Evolutionary conservation across 139 green algal species (phyloP), one percentile per base, ranked within the genome.

Genomic region (Chlamydomonas sphaeroides): DNA sequence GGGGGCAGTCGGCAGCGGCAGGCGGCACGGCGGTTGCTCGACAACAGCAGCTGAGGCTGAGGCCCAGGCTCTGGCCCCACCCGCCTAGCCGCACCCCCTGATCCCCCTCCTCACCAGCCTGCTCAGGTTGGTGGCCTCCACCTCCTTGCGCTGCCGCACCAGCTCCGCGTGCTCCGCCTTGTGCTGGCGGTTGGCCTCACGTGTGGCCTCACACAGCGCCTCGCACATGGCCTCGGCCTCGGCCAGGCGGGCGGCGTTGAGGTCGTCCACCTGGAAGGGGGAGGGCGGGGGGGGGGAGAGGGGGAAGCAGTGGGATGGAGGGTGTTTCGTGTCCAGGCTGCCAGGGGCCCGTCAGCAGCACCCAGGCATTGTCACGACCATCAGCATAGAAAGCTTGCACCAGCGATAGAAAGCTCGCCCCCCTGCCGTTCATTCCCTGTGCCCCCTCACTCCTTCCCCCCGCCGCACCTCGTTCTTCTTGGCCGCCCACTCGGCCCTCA

Each of bases 71-170:
- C 61, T 39, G 26, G 14, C 61, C 61, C 49, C 21, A 56, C 56
- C 56, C 56, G 18, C 56, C 56, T 28, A 3, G n/a, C 56, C 3
- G 25, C 56, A 2, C 30, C 59, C 59, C n/a, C 1, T n/a, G n/a
- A n/a, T 11, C 72, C 11, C 26, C 23, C 36, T 11, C 33, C 72
- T 14, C 56, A 80, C 72, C 72, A 80, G 36, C 3, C 56, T 36
- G 39, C 57, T 68, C 11, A 75, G 42, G 81, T 90, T 90, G 56
- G 77, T 65, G 1, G 53, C 65, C 78, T 88, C 82, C 33, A 90
- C 57, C 33, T 77, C 86, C 76, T 85, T 76, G 21, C 65, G 56
- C 70, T 79, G 56, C 39, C 65, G 39, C 83, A 84, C 32, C 53
- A 74, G 35, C 73, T 84, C 84, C 45, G 38, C 42, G 57, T 85